These are phyloP conservation scores for Alliaria petiolata DNA, from an alignment of 345 rosid genomes.

Conservation along the genomic window DNA sequence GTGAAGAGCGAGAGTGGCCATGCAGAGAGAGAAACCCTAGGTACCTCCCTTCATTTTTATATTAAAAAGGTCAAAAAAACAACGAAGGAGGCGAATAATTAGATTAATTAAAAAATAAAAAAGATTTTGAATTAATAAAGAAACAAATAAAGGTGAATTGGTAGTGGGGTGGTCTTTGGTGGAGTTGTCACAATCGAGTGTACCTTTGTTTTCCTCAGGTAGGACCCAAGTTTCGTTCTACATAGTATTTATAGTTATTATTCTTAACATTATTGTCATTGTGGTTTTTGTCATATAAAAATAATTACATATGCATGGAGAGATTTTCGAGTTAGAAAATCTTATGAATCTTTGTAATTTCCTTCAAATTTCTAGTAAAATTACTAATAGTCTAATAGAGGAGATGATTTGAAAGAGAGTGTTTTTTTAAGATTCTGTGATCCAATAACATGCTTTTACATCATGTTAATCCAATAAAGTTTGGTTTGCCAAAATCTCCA, in stretches of 20 bases:
- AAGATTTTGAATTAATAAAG: constrained; percentile 16
- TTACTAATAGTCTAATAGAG: background rate
- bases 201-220: constrained; percentile 32
- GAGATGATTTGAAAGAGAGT: background rate
- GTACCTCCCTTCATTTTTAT: constrained; percentile 2
- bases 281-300: constrained; percentile 7
- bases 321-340: background rate
- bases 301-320: constrained; percentile 5
- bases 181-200: constrained; percentile 42
- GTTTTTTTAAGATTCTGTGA: background rate
- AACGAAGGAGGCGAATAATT: constrained; percentile 20
- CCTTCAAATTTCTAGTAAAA: background rate
- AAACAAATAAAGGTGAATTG: constrained; percentile 31
- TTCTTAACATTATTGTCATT: constrained; percentile 12
- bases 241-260: constrained; percentile 7
- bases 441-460: background rate
- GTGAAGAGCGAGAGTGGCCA: constrained; percentile 35
- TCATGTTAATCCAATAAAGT: no score
- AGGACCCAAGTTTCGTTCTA: constrained; percentile 21
- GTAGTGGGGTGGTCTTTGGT: constrained; percentile 41
- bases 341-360: no score
- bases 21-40: constrained; percentile 38
- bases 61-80: constrained; percentile 24
- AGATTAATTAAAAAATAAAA: constrained; percentile 11
- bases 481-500: no score